A percentile compares a stretch with the other conserved stretches of the same genome.
Evolutionary conservation across 805 yeast genomes (phyloP).

Genomic region (Monosporozyma solicola): DNA sequence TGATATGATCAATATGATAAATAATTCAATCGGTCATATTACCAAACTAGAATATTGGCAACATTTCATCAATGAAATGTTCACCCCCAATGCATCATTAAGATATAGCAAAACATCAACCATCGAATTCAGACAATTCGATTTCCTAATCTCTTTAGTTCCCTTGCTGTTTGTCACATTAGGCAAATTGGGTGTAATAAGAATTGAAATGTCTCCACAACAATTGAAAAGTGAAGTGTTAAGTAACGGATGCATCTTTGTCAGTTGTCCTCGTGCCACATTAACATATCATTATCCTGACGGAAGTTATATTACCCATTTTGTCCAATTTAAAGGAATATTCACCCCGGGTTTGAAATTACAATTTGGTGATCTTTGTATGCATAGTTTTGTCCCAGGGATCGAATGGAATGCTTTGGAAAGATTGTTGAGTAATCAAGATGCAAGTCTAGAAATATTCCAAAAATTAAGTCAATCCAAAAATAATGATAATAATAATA

Average conservation of each 20-base stretch:
- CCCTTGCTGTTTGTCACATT: slow-evolving; percentile 39
- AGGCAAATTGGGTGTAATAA: slow-evolving; percentile 40
- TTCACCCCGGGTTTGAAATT: slow-evolving; percentile 55
- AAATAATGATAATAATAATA: slow-evolving; percentile 11
- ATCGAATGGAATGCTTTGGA: slow-evolving; percentile 40
- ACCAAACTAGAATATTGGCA: slow-evolving; percentile 44
- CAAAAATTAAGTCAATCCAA: neutral
- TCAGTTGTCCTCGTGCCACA: slow-evolving; percentile 45
- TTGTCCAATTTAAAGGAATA: slow-evolving; percentile 52
- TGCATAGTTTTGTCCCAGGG: slow-evolving; percentile 39
- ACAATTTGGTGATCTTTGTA: slow-evolving; percentile 62
- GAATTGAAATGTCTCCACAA: slow-evolving; percentile 41
- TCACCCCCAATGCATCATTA: slow-evolving; percentile 42
- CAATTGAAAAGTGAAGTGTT: slow-evolving; percentile 43
- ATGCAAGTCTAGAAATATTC: slow-evolving; percentile 19
- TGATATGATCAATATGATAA: slow-evolving; percentile 41
- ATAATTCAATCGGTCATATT: slow-evolving; percentile 36
- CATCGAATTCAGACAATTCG: slow-evolving; percentile 48
- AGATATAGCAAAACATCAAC: slow-evolving; percentile 39
- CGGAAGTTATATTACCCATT: slow-evolving; percentile 58
- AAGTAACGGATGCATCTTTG: slow-evolving; percentile 43
- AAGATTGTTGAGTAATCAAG: slow-evolving; percentile 36
- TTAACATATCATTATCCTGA: slow-evolving; percentile 50
- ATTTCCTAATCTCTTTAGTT: slow-evolving; percentile 35
- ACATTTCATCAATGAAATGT: slow-evolving; percentile 40